phyloP scores from a whole-genome alignment of 306 rosid species.

The Pachyrhizus erosus region DNA sequence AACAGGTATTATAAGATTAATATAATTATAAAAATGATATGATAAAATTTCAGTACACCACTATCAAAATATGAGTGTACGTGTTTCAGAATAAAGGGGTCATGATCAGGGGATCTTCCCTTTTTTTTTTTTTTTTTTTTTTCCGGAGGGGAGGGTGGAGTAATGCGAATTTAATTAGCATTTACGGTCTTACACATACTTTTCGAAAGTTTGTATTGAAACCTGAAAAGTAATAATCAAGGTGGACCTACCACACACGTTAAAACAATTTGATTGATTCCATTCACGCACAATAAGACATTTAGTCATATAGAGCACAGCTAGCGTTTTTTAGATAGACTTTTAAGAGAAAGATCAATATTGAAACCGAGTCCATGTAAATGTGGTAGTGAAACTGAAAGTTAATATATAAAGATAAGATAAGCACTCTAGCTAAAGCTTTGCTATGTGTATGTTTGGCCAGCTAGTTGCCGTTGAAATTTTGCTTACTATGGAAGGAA shows the following conservation, averaged over 20 bases:
- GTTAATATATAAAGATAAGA: neutral
- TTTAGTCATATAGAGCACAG: constrained; percentile 3
- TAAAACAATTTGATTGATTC: constrained; percentile 45
- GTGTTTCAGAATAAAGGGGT: constrained; percentile 1
- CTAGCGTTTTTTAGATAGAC: constrained; percentile 3
- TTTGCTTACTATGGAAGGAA: constrained; percentile 3
- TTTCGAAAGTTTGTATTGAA: constrained; percentile 37
- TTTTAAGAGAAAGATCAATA: constrained; percentile 24
- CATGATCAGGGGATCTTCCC: neutral
- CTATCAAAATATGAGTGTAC: neutral
- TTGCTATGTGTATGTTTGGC: neutral
- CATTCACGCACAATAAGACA: constrained; percentile 27
- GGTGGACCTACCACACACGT: constrained; percentile 45
- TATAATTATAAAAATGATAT: neutral
- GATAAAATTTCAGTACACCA: neutral
- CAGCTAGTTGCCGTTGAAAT: constrained; percentile 24
- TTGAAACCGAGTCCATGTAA: neutral
- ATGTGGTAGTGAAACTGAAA: constrained; percentile 25
- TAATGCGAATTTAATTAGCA: constrained; percentile 41
- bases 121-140: no score
- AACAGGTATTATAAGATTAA: neutral
- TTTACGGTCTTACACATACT: constrained; percentile 20
- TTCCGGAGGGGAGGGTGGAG: neutral
- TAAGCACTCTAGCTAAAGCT: constrained; percentile 9
- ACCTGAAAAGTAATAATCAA: constrained; percentile 40